These are phyloP conservation scores for Sclerotinia glacialis DNA, from an alignment of 2,329 filamentous ascomycete species.

Conservation along the genomic window DNA sequence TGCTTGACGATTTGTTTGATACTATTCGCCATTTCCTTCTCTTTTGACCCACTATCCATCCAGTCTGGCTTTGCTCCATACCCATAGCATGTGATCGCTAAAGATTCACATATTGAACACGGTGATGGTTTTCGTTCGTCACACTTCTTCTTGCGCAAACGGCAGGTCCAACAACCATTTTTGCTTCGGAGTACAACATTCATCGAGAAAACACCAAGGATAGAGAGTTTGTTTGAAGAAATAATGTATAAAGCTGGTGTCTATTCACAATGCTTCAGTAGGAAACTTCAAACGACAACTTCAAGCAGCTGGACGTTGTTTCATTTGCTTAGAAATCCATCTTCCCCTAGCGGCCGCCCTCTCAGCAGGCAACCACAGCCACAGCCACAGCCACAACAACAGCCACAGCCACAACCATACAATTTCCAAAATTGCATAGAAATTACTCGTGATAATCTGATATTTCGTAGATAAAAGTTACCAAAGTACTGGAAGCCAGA, in stretches of 20 bases:
- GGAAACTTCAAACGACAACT: no score
- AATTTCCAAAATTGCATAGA: background rate
- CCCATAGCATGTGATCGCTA: constrained; percentile 57
- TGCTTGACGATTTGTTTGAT: constrained; percentile 58
- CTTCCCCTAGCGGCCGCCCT: constrained; percentile 9
- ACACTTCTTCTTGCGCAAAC: constrained; percentile 60
- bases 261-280: background rate
- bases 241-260: no score
- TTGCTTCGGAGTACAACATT: constrained; percentile 16
- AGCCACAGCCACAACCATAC: background rate
- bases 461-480: background rate
- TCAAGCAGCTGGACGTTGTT: no score
- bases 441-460: background rate
- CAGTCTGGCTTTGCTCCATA: constrained; percentile 41
- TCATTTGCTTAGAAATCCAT: background rate
- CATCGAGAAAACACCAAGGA: background rate
- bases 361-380: background rate
- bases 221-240: background rate
- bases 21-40: constrained; percentile 50
- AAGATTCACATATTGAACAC: constrained; percentile 50
- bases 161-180: constrained; percentile 43
- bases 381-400: background rate
- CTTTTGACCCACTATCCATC: constrained; percentile 38
- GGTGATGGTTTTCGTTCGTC: constrained; percentile 50
- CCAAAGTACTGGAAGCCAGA: background rate